Percentiles rank a stretch among this genome's conserved stretches.
Evolutionary conservation across 148 eudicot species (phyloP).

Genomic region (Cornus kousa): DNA sequence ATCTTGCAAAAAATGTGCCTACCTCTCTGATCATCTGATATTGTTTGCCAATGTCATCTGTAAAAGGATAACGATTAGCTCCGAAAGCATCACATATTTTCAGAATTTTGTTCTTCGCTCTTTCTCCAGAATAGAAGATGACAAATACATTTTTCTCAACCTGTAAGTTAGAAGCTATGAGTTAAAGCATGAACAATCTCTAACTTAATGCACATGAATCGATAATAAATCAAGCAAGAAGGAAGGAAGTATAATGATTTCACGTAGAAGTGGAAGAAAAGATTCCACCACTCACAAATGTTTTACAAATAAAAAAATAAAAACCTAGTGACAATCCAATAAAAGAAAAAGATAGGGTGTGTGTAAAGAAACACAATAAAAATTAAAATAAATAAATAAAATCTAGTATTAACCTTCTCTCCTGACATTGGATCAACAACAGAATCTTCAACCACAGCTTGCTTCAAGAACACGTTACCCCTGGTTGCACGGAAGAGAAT

Average conservation of each 20-base stretch:
- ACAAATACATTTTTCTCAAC: constrained; percentile 83
- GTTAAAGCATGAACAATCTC: not conserved
- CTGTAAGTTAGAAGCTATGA: constrained; percentile 35
- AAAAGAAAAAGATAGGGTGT: not conserved
- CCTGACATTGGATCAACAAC: constrained; percentile 75
- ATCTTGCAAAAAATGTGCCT: not conserved
- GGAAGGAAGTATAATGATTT: not conserved
- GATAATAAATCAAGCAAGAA: not conserved
- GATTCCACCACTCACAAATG: not conserved
- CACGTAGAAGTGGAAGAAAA: not conserved
- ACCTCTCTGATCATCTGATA: constrained; percentile 66
- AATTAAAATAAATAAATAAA: not conserved
- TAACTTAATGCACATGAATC: not conserved
- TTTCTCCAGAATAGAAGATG: constrained; percentile 77
- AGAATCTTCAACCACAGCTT: constrained; percentile 55
- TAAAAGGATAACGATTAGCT: constrained; percentile 74
- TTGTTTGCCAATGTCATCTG: constrained; percentile 69
- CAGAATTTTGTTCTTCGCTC: constrained; percentile 61
- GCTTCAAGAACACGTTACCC: constrained; percentile 74
- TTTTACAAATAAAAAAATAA: no score
- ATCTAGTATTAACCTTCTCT: constrained; percentile 46
- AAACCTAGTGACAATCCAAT: not conserved
- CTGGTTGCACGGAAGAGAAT: constrained; percentile 81
- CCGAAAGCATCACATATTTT: constrained; percentile 88
- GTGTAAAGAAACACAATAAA: not conserved